These are phyloP conservation scores for Echeveria elegans DNA, from an alignment of 164 flowering plant species.

Conservation along the genomic window DNA sequence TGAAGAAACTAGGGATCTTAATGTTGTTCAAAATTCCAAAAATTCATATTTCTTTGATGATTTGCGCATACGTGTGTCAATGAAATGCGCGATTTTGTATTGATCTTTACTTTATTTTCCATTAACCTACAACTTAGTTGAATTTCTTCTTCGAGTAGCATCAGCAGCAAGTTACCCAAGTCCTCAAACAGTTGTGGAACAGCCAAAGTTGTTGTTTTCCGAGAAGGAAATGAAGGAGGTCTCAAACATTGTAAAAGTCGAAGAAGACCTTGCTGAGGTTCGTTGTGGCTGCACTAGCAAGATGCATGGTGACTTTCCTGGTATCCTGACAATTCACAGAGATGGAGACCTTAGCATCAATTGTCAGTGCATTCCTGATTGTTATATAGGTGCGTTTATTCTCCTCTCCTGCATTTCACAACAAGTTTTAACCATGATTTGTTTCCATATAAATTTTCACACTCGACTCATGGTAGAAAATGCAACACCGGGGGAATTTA, in stretches of 20 bases:
- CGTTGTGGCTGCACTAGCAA: constrained; percentile 24
- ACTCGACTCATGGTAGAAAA: too few species aligned
- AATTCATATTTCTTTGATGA: neutral
- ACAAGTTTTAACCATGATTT: too few species aligned
- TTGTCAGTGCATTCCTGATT: constrained; percentile 16
- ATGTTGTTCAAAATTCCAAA: neutral
- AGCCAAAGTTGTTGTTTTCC: constrained; percentile 6
- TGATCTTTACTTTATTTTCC: neutral
- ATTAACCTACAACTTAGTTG: too few species aligned
- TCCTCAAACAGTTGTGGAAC: neutral
- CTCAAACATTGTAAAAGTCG: constrained; percentile 11
- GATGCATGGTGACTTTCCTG: constrained; percentile 17
- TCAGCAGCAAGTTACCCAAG: neutral
- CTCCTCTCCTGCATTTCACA: constrained; percentile 7
- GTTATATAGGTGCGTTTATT: constrained; percentile 11
- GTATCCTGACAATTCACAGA: constrained; percentile 13
- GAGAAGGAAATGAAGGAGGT: constrained; percentile 14
- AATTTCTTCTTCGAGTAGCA: neutral
- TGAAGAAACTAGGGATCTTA: neutral
- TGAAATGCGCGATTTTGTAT: neutral
- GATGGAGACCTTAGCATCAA: constrained; percentile 17
- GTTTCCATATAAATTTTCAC: too few species aligned
- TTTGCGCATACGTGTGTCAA: neutral
- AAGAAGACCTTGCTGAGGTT: constrained; percentile 13
- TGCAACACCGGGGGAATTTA: constrained; percentile 7